A percentile compares a stretch with the other conserved stretches of the same genome.
Conservation (phyloP, 441 rosid species). For the Erodium trifolium region DNA sequence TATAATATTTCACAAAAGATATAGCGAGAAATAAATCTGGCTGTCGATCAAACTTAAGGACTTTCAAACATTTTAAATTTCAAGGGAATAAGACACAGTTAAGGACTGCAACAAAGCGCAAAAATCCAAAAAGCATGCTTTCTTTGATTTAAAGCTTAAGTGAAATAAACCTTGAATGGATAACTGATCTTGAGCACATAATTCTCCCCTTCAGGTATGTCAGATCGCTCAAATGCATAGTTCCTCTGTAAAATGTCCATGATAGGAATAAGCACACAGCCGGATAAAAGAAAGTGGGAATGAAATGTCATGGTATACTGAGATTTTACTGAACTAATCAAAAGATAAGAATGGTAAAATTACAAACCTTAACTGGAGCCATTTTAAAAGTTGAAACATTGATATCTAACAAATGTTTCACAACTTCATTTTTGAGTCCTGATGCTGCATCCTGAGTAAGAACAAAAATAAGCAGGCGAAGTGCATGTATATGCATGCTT, state of each 20-base stretch:
- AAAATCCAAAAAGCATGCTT: slow-evolving; percentile 3
- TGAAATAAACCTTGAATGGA: slow-evolving; percentile 66
- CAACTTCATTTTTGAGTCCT: slow-evolving; percentile 63
- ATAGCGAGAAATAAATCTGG: slow-evolving; percentile 7
- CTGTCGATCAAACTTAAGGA: not conserved
- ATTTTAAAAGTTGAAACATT: slow-evolving; percentile 77
- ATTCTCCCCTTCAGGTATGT: slow-evolving; percentile 73
- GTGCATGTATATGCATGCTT: not conserved
- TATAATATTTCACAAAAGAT: slow-evolving; percentile 13
- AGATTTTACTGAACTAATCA: not conserved
- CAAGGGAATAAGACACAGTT: not conserved
- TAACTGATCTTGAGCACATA: slow-evolving; percentile 80
- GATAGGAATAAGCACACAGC: not conserved
- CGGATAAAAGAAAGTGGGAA: slow-evolving; percentile 14
- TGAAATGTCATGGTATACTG: slow-evolving; percentile 1
- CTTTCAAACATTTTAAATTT: not conserved
- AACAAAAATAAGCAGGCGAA: slow-evolving; percentile 15
- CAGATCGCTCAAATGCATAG: slow-evolving; percentile 73
- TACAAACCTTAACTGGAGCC: slow-evolving; percentile 79
- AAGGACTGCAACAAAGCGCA: not conserved
- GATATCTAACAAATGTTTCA: slow-evolving; percentile 51
- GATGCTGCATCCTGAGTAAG: slow-evolving; percentile 53
- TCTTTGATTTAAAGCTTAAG: slow-evolving; percentile 11
- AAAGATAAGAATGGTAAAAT: slow-evolving; percentile 17
- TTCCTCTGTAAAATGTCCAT: slow-evolving; percentile 50